Evolutionary conservation across 805 yeast genomes (phyloP).

Genomic region (Wickerhamiella qilinensis): DNA sequence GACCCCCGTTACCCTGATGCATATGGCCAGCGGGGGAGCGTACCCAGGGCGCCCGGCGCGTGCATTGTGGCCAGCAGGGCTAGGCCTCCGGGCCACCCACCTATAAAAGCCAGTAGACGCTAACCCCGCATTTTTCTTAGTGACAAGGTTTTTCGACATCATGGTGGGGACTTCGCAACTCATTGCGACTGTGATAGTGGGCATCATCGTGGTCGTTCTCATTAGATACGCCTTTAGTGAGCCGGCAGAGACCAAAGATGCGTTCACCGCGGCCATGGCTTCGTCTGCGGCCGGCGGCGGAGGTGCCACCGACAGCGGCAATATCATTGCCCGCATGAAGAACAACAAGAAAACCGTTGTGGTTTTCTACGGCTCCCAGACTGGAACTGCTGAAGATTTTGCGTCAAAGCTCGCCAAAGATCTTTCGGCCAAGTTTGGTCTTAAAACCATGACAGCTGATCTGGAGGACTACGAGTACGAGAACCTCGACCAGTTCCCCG

Average conservation of each 20-base stretch:
- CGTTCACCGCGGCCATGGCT: constrained; percentile 2
- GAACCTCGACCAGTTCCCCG: constrained; percentile 46
- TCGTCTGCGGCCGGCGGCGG: constrained; percentile 1
- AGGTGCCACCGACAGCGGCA: constrained; percentile 4
- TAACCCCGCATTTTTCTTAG: background rate
- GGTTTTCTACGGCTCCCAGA: constrained; percentile 85
- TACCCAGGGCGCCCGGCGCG: too few relatives aligned
- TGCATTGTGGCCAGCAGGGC: too few relatives aligned
- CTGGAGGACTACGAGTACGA: constrained; percentile 80
- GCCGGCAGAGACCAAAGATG: constrained; percentile 7
- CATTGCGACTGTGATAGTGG: constrained; percentile 1
- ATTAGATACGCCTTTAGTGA: constrained; percentile 8
- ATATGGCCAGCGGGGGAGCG: too few relatives aligned
- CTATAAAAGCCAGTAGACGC: too few relatives aligned
- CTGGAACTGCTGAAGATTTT: constrained; percentile 97
- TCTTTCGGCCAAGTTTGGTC: constrained; percentile 61
- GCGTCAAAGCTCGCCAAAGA: constrained; percentile 85
- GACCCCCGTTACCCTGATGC: too few relatives aligned
- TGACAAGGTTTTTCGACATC: background rate
- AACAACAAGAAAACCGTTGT: constrained; percentile 57
- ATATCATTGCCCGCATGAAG: constrained; percentile 25
- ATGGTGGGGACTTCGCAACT: constrained; percentile 4
- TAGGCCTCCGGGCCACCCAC: too few relatives aligned
- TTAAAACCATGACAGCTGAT: constrained; percentile 74
- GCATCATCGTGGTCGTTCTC: constrained; percentile 9